These are phyloP conservation scores for Boletus sp. DNA, from an alignment of 768 basidiomycete genomes.

Conservation along the genomic window DNA sequence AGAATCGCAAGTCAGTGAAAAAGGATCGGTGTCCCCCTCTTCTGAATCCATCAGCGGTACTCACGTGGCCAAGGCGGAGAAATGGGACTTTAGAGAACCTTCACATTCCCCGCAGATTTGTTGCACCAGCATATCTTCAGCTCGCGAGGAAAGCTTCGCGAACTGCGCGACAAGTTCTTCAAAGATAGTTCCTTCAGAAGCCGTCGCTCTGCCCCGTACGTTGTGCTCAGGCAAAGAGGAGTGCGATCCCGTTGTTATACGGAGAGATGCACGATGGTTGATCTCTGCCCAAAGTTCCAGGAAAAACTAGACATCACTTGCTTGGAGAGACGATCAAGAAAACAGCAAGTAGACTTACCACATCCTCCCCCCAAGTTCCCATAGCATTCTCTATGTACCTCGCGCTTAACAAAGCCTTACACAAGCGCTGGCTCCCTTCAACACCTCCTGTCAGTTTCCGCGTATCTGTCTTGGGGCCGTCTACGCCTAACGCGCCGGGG, in stretches of 20 bases:
- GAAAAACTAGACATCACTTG: slow-evolving; percentile 65
- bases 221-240: slow-evolving; percentile 50
- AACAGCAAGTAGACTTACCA: slow-evolving; percentile 50
- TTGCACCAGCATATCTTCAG: slow-evolving; percentile 85
- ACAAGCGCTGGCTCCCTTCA: slow-evolving; percentile 78
- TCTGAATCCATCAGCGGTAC: slow-evolving; percentile 14
- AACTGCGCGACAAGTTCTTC: slow-evolving; percentile 73
- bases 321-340: neutral
- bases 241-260: slow-evolving; percentile 49
- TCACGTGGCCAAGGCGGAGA: slow-evolving; percentile 50
- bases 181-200: slow-evolving; percentile 70
- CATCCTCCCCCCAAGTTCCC: slow-evolving; percentile 85
- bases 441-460: slow-evolving; percentile 75
- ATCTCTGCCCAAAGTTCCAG: slow-evolving; percentile 87
- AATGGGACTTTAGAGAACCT: slow-evolving; percentile 67
- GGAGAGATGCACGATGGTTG: slow-evolving; percentile 55
- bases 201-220: slow-evolving; percentile 25
- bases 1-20: neutral
- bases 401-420: slow-evolving; percentile 84
- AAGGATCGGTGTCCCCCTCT: neutral
- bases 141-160: slow-evolving; percentile 54
- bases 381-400: slow-evolving; percentile 68
- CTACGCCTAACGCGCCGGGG: slow-evolving; percentile 80
- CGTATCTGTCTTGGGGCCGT: slow-evolving; percentile 44
- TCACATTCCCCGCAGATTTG: slow-evolving; percentile 85